Percentiles rank a stretch among this genome's conserved stretches.
Conservation (phyloP, 2,329 filamentous ascomycete species). For the Penicillium sp. region DNA sequence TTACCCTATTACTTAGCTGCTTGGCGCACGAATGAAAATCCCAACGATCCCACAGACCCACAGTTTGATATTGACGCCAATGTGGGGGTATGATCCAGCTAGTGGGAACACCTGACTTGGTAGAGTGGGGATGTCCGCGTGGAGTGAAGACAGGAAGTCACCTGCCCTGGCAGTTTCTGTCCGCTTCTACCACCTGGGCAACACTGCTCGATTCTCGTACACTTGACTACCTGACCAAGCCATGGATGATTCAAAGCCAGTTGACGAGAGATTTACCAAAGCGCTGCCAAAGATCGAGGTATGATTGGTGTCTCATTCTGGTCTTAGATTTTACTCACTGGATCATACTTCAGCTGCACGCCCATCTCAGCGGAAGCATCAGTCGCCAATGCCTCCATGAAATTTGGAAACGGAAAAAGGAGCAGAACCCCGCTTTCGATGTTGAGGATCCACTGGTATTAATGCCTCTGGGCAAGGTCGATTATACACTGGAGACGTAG, state of each 20-base stretch:
- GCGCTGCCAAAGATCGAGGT: slow-evolving; percentile 40
- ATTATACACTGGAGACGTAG: slow-evolving; percentile 68
- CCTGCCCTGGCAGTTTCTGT: not conserved
- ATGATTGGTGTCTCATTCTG: not conserved
- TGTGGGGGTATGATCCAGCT: not conserved
- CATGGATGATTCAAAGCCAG: slow-evolving; percentile 28
- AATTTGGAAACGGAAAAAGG: slow-evolving; percentile 65
- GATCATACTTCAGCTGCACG: slow-evolving; percentile 62
- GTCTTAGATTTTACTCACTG: slow-evolving; percentile 1
- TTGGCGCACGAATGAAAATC: not conserved
- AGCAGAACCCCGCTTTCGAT: slow-evolving; percentile 48
- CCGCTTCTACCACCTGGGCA: not conserved
- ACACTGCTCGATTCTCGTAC: too few species aligned
- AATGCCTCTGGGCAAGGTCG: slow-evolving; percentile 68
- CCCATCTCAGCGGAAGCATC: slow-evolving; percentile 77
- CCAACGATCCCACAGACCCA: not conserved
- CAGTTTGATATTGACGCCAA: not conserved
- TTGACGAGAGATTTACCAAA: slow-evolving; percentile 33
- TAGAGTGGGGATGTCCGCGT: not conserved
- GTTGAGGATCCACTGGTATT: slow-evolving; percentile 67
- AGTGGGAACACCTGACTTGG: not conserved
- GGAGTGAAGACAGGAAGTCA: not conserved
- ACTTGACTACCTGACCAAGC: not conserved
- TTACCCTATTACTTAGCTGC: not conserved
- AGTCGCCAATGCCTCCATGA: slow-evolving; percentile 69